These are phyloP conservation scores for Coprinellus aureogranulatus DNA, from an alignment of 768 basidiomycete species.

Conservation along the genomic window DNA sequence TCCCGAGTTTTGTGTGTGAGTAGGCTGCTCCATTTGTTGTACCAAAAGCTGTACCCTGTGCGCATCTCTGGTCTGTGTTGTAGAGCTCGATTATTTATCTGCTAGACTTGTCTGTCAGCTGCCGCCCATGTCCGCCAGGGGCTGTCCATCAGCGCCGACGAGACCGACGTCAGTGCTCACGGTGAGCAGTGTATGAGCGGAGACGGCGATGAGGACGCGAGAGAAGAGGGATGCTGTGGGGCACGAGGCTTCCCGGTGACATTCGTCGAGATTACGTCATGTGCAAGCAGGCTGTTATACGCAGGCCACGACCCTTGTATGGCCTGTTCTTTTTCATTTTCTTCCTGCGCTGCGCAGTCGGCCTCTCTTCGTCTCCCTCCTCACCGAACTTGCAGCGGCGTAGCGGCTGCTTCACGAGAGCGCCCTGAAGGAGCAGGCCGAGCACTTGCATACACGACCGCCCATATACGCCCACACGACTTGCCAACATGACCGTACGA, in stretches of 20 bases:
- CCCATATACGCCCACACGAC: slow-evolving; percentile 1
- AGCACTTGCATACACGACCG: not conserved
- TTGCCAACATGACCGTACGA: slow-evolving; percentile 53
- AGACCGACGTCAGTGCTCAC: not conserved
- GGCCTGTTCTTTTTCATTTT: not conserved
- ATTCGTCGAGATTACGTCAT: slow-evolving; percentile 2
- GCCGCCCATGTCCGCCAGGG: too few relatives aligned
- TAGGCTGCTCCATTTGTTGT: too few relatives aligned
- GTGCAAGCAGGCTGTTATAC: not conserved
- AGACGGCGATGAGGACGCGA: not conserved
- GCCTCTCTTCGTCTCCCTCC: not conserved
- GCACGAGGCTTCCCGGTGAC: not conserved
- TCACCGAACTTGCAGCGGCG: not conserved
- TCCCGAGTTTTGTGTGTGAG: too few relatives aligned
- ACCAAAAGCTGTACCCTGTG: too few relatives aligned
- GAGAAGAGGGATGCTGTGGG: not conserved
- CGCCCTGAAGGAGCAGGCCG: not conserved
- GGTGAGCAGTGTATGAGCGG: not conserved
- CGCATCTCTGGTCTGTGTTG: too few relatives aligned
- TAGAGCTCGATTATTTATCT: too few relatives aligned
- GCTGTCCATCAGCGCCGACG: not conserved
- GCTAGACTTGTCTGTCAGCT: too few relatives aligned
- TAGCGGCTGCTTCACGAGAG: not conserved
- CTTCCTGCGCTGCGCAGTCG: not conserved
- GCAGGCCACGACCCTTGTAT: not conserved